Conservation (phyloP, 345 rosid species). For the Eucalyptus globulus region DNA sequence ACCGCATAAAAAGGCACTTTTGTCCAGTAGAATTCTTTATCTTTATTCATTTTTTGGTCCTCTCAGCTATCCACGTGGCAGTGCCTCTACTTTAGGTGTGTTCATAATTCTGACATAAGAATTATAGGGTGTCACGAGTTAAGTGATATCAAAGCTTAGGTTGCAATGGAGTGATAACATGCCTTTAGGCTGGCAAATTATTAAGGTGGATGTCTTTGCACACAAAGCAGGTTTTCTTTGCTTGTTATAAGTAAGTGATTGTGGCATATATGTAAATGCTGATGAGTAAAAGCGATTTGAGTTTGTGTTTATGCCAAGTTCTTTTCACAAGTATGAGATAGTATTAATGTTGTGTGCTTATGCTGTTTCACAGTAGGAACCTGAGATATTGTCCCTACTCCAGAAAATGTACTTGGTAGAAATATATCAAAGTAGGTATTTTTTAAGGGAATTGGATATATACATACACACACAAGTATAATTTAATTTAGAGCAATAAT, state of each 20-base stretch:
- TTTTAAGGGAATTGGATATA: background rate
- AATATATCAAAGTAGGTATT: no score
- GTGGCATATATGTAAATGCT: background rate
- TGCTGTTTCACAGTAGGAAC: no score
- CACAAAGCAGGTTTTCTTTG: background rate
- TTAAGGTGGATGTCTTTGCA: background rate
- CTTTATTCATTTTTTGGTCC: no score
- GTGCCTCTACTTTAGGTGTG: background rate
- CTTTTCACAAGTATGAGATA: background rate
- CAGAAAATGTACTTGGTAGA: background rate
- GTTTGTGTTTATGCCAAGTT: background rate
- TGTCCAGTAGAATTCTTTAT: no score
- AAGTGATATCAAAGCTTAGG: background rate
- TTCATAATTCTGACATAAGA: background rate
- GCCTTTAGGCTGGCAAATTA: no score
- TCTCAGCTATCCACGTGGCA: background rate
- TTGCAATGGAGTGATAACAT: background rate
- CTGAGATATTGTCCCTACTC: background rate
- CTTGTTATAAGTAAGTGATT: background rate
- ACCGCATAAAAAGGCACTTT: background rate
- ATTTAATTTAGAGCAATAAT: background rate
- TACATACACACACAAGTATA: background rate
- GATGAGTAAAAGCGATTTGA: background rate
- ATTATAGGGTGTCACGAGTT: background rate
- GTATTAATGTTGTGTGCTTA: no score